These are phyloP conservation scores for Boechera retrofracta DNA, from an alignment of 345 rosid genomes.

Conservation along the genomic window DNA sequence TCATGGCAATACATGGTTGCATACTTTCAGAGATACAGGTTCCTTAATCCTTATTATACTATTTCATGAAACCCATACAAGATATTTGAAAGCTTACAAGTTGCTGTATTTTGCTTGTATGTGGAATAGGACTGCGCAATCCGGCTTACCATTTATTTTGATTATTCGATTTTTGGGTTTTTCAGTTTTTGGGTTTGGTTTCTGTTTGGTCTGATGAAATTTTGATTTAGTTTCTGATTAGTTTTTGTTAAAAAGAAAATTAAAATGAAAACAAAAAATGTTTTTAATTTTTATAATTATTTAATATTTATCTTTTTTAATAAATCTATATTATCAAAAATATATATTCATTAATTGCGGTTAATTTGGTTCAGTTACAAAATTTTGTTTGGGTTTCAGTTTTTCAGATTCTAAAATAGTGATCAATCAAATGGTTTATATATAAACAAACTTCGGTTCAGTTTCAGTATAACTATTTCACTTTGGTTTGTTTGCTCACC, in stretches of 20 bases:
- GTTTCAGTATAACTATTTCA: background rate
- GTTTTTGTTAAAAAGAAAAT: too few relatives aligned
- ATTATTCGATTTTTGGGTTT: background rate
- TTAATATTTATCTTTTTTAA: too few relatives aligned
- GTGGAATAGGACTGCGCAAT: too few relatives aligned
- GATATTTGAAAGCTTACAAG: background rate
- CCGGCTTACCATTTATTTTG: background rate
- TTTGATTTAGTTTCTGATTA: too few relatives aligned
- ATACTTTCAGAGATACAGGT: constrained; percentile 91
- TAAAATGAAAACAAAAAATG: too few relatives aligned
- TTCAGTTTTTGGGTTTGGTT: too few relatives aligned
- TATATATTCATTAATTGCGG: background rate
- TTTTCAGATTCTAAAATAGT: background rate
- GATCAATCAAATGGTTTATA: background rate
- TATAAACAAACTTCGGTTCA: background rate
- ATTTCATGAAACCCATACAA: background rate
- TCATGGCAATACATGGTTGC: constrained; percentile 95
- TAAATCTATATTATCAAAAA: background rate
- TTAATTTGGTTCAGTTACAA: too few relatives aligned
- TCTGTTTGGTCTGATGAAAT: too few relatives aligned
- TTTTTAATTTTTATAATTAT: too few relatives aligned
- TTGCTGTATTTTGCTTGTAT: too few relatives aligned
- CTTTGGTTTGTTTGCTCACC: background rate
- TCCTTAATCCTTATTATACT: constrained; percentile 6
- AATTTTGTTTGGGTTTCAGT: too few relatives aligned